A percentile compares a stretch with the other conserved stretches of the same genome.
phyloP scores from a whole-genome alignment of 192 early-diverging fungal genomes.

The Thoreauomyces humboldtii region DNA sequence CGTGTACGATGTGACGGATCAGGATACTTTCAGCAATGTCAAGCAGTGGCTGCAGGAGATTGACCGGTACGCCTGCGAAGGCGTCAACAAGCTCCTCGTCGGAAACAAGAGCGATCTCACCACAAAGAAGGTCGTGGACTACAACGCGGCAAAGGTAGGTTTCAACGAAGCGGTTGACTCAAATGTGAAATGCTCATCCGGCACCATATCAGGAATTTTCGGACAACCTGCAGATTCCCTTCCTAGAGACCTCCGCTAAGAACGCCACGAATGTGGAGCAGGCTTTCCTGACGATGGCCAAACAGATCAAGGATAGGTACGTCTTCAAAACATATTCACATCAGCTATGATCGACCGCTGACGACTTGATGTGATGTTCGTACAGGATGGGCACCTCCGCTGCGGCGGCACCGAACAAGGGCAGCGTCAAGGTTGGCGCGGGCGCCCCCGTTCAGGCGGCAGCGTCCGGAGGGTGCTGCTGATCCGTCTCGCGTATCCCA shows the following conservation, averaged over 20 bases:
- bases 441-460: constrained; percentile 50
- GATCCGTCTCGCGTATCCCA: too few relatives aligned
- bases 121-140: constrained; percentile 88
- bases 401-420: constrained; percentile 41
- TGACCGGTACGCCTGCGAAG: constrained; percentile 95
- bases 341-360: background rate
- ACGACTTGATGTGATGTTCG: constrained; percentile 9
- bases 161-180: too few relatives aligned
- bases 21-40: constrained; percentile 92
- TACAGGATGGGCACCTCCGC: constrained; percentile 59
- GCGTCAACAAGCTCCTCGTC: constrained; percentile 96
- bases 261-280: constrained; percentile 97
- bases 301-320: constrained; percentile 97
- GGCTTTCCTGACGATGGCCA: constrained; percentile 99
- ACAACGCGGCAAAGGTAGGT: constrained; percentile 65
- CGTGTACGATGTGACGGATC: constrained; percentile 97
- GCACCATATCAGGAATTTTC: constrained; percentile 76
- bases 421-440: constrained; percentile 52
- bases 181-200: too few relatives aligned
- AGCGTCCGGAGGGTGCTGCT: constrained; percentile 54
- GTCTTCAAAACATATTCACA: constrained; percentile 6
- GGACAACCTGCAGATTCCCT: constrained; percentile 80
- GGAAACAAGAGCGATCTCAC: constrained; percentile 98
- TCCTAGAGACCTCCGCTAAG: constrained; percentile 98
- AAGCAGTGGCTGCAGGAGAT: constrained; percentile 99